A percentile compares a stretch with the other conserved stretches of the same genome.
Conservation (phyloP, 495 filamentous ascomycete species). For the Geopyxis carbonaria region DNA sequence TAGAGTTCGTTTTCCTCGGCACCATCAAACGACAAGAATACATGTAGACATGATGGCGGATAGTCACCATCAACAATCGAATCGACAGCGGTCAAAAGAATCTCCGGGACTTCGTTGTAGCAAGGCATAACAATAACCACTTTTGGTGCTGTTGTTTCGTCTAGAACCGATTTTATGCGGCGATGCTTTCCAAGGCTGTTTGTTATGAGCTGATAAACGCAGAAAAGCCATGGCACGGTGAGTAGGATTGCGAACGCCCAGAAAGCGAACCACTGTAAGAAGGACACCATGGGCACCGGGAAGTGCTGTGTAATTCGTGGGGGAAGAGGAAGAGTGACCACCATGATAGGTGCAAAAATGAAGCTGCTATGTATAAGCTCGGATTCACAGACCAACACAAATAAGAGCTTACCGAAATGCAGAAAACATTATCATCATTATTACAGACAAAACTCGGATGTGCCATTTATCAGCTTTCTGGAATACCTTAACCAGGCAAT, state of each 20-base stretch:
- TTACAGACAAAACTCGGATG: slow-evolving; percentile 53
- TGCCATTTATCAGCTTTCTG: slow-evolving; percentile 80
- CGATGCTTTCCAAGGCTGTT: slow-evolving; percentile 66
- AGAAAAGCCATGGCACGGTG: slow-evolving; percentile 81
- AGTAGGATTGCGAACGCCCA: slow-evolving; percentile 80
- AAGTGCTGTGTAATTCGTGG: slow-evolving; percentile 49
- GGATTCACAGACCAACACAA: background rate
- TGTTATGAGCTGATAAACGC: slow-evolving; percentile 76
- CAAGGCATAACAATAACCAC: slow-evolving; percentile 96
- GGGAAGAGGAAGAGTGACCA: slow-evolving; percentile 83
- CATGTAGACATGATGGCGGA: slow-evolving; percentile 78
- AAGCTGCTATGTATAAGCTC: slow-evolving; percentile 34
- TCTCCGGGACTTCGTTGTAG: slow-evolving; percentile 77
- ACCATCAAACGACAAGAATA: slow-evolving; percentile 94
- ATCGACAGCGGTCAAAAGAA: slow-evolving; percentile 77
- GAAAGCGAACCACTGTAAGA: slow-evolving; percentile 92
- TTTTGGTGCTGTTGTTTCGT: slow-evolving; percentile 77
- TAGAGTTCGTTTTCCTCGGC: slow-evolving; percentile 78
- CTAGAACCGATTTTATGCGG: slow-evolving; percentile 65
- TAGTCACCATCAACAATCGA: slow-evolving; percentile 93
- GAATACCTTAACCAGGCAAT: slow-evolving; percentile 78
- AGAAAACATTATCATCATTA: slow-evolving; percentile 59
- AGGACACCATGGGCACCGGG: slow-evolving; percentile 43
- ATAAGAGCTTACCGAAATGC: slow-evolving; percentile 45
- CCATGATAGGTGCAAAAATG: slow-evolving; percentile 84